phyloP scores from a whole-genome alignment of 139 green algal species.

The Picochlorum sp. region DNA sequence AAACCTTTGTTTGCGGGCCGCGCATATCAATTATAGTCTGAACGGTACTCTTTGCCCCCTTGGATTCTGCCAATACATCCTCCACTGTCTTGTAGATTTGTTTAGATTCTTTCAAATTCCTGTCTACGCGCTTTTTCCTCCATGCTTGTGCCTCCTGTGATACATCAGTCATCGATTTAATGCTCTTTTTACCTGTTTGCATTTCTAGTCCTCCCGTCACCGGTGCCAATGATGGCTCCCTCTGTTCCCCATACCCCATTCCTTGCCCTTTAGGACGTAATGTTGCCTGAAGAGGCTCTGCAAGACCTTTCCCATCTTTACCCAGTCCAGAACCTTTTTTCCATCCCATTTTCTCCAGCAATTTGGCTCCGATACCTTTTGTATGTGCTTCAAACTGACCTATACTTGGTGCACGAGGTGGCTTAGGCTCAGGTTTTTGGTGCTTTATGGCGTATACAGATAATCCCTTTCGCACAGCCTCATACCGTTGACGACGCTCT shows the following conservation, averaged over 20 bases:
- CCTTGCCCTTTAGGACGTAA: conserved; percentile 86
- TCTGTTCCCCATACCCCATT: conserved; percentile 75
- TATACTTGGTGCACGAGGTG: conserved; percentile 20
- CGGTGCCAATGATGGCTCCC: conserved; percentile 35
- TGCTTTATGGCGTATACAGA: too few relatives aligned
- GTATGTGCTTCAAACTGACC: conserved; percentile 84
- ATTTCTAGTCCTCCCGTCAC: conserved; percentile 4
- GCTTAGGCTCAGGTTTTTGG: too few relatives aligned
- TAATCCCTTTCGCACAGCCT: too few relatives aligned
- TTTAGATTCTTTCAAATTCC: conserved; percentile 6
- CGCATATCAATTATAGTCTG: conserved; percentile 87
- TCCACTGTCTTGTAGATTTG: conserved; percentile 67
- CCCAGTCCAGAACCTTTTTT: conserved; percentile 60
- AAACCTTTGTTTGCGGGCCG: conserved; percentile 62
- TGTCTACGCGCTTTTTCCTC: conserved; percentile 47
- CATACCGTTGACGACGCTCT: too few relatives aligned
- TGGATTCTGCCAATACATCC: conserved; percentile 55
- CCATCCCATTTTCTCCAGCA: conserved; percentile 94
- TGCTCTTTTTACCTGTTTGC: background rate
- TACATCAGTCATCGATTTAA: background rate
- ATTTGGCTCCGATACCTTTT: conserved; percentile 88
- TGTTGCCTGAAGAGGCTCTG: conserved; percentile 71
- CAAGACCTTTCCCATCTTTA: conserved; percentile 54
- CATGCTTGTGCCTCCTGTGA: conserved; percentile 16
- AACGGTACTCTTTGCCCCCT: background rate